Percentiles rank a stretch among this genome's conserved stretches.
Conservation (phyloP, 2,329 filamentous ascomycete species). For the Aquanectria penicillioides region DNA sequence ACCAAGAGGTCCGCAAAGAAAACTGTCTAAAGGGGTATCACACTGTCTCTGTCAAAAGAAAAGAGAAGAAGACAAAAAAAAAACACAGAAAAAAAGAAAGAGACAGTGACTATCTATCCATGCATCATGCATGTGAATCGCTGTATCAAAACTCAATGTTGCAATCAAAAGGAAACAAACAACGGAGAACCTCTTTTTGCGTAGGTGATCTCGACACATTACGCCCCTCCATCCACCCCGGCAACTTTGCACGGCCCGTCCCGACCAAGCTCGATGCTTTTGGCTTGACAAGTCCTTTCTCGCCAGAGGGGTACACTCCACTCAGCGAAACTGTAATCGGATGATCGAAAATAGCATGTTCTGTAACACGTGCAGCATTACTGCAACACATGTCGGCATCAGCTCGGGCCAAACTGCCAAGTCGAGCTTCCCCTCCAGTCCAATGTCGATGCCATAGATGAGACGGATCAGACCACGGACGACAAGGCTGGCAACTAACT, state of each 20-base stretch:
- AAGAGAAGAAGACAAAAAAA: too few relatives aligned
- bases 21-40: slow-evolving; percentile 39
- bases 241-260: slow-evolving; percentile 37
- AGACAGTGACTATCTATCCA: slow-evolving; percentile 26
- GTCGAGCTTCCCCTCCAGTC: slow-evolving; percentile 71
- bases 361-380: slow-evolving; percentile 75
- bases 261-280: slow-evolving; percentile 30
- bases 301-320: slow-evolving; percentile 23
- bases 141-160: slow-evolving; percentile 18
- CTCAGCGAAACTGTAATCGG: slow-evolving; percentile 65
- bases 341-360: slow-evolving; percentile 79
- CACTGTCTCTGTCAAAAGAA: too few relatives aligned
- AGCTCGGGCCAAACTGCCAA: slow-evolving; percentile 74
- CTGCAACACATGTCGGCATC: slow-evolving; percentile 71
- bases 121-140: slow-evolving; percentile 25
- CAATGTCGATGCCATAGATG: slow-evolving; percentile 70
- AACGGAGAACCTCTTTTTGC: slow-evolving; percentile 12
- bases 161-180: slow-evolving; percentile 19
- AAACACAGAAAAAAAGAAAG: too few relatives aligned
- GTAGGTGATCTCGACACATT: slow-evolving; percentile 9
- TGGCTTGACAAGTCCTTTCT: slow-evolving; percentile 5
- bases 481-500: slow-evolving; percentile 69
- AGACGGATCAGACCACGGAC: slow-evolving; percentile 67
- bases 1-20: slow-evolving; percentile 25
- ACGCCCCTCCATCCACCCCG: slow-evolving; percentile 20